These are phyloP conservation scores for Rhodamnia argentea DNA, from an alignment of 345 rosid species.

Conservation along the genomic window DNA sequence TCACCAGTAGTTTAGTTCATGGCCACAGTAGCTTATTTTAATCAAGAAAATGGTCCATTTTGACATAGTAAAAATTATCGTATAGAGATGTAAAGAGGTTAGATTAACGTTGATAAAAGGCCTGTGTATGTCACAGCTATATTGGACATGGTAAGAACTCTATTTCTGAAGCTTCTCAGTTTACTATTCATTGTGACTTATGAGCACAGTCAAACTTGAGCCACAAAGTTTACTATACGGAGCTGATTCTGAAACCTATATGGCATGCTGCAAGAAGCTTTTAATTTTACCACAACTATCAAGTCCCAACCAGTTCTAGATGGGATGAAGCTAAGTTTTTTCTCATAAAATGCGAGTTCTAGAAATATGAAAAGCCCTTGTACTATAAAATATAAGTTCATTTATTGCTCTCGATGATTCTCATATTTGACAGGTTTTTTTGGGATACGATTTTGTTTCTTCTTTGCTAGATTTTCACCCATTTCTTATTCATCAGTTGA, in stretches of 20 bases:
- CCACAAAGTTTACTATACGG: not conserved
- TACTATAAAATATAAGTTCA: not conserved
- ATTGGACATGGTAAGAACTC: not conserved
- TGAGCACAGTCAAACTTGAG: not conserved
- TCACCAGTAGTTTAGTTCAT: not conserved
- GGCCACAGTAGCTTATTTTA: not conserved
- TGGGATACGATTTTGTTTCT: not conserved
- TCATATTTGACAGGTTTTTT: not conserved
- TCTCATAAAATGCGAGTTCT: not conserved
- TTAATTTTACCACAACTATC: not conserved
- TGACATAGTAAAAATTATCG: not conserved
- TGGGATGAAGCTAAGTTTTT: not conserved
- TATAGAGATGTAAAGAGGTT: not conserved
- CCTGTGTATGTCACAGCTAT: not conserved
- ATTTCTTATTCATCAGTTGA: not conserved
- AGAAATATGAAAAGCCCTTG: not conserved
- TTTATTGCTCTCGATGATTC: not conserved
- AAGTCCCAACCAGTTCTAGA: not conserved
- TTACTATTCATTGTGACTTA: not conserved
- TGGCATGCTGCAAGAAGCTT: not conserved
- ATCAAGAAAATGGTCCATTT: not conserved
- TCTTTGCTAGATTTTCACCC: not conserved
- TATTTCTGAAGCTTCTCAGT: not conserved
- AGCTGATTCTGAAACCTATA: not conserved
- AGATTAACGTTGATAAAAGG: not conserved